phyloP scores from a whole-genome alignment of 2,329 filamentous ascomycete genomes.

The Penicillium frequentans region DNA sequence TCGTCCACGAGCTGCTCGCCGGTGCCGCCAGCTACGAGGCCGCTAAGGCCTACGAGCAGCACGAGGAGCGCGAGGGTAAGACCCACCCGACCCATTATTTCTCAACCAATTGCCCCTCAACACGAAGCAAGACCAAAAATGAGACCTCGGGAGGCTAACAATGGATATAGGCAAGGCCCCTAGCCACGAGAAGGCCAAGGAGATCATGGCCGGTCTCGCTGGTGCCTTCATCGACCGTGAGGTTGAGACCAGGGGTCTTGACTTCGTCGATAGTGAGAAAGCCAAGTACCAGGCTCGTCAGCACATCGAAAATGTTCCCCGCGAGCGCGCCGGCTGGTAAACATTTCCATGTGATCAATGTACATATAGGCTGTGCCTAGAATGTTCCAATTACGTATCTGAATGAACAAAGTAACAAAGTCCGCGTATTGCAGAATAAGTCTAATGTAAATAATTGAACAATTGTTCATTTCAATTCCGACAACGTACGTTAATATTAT shows the following conservation, averaged over 20 bases:
- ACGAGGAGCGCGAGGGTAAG: slow-evolving; percentile 67
- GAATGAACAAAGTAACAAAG: not conserved
- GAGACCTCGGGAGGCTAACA: not conserved
- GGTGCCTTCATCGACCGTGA: slow-evolving; percentile 76
- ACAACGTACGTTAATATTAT: too few species aligned
- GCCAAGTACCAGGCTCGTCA: slow-evolving; percentile 56
- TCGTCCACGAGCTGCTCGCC: slow-evolving; percentile 73
- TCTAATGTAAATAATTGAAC: too few species aligned
- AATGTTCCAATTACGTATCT: not conserved
- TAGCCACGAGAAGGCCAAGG: slow-evolving; percentile 72
- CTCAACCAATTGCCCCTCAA: not conserved
- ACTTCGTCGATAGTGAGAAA: slow-evolving; percentile 59
- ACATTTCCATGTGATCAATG: not conserved
- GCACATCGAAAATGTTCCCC: not conserved
- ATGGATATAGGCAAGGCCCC: slow-evolving; percentile 62
- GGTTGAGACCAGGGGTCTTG: slow-evolving; percentile 65
- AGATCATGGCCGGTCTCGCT: slow-evolving; percentile 72
- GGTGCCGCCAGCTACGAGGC: slow-evolving; percentile 76
- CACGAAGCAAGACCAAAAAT: not conserved
- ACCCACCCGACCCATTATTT: slow-evolving; percentile 1
- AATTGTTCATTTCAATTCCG: not conserved
- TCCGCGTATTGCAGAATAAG: not conserved
- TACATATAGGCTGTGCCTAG: not conserved
- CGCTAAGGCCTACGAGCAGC: slow-evolving; percentile 77
- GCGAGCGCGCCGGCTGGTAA: not conserved